Evolutionary conservation across 257 asterid species (phyloP).

Genomic region (Scutellaria barbata): DNA sequence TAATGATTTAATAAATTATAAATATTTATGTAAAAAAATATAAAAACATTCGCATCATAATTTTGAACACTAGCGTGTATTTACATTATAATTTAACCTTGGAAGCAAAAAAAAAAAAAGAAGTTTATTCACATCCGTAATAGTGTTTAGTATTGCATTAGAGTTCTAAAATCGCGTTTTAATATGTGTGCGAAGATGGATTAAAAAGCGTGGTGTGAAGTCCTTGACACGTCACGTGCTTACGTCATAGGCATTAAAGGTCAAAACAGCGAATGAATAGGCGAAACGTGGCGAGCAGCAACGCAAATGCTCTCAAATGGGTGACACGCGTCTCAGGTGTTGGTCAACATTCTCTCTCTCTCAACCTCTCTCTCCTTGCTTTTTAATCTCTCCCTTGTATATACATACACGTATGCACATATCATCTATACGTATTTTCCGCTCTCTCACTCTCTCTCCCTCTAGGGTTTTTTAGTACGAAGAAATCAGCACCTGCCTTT

Average conservation of each 20-base stretch:
- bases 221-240: no score
- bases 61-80: no score
- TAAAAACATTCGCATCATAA: no score
- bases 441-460: conserved; percentile 4
- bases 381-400: background rate
- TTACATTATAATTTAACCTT: no score
- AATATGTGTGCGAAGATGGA: no score
- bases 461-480: conserved; percentile 30
- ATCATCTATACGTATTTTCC: background rate
- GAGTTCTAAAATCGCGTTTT: no score
- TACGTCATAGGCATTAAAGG: background rate
- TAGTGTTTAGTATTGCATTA: no score
- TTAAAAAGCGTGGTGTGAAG: no score
- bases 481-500: conserved; percentile 12
- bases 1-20: no score
- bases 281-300: conserved; percentile 24
- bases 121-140: no score
- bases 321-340: conserved; percentile 46
- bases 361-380: conserved; percentile 5
- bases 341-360: conserved; percentile 31
- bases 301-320: background rate
- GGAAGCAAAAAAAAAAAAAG: no score
- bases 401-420: conserved; percentile 11
- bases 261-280: background rate
- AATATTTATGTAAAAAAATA: no score